A percentile compares a stretch with the other conserved stretches of the same genome.
Evolutionary conservation across 495 filamentous ascomycete genomes (phyloP).

Genomic region (Tuber calosporum): DNA sequence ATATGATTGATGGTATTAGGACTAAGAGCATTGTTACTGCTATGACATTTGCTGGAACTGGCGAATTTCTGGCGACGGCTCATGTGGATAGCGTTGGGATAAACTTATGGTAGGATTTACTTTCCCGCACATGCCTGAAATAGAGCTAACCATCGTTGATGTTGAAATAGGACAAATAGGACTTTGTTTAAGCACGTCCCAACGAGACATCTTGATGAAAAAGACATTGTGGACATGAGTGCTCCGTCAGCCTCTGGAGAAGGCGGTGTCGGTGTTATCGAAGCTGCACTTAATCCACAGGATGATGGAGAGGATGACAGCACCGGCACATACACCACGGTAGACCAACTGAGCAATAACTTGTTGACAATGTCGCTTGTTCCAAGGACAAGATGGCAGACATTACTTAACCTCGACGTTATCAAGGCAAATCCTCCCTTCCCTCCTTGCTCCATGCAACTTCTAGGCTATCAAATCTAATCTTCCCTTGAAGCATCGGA

Average conservation of each 20-base stretch:
- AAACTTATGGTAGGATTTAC: constrained; percentile 60
- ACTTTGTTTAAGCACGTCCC: constrained; percentile 82
- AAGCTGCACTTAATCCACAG: constrained; percentile 59
- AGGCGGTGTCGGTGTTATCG: constrained; percentile 60
- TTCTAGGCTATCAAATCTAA: constrained; percentile 20
- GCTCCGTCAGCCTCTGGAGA: constrained; percentile 77
- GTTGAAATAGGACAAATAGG: constrained; percentile 59
- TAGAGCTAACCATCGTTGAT: constrained; percentile 11
- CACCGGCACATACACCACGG: constrained; percentile 40
- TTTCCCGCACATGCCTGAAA: background rate
- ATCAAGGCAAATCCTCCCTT: constrained; percentile 54
- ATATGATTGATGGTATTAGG: constrained; percentile 83
- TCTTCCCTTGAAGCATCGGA: constrained; percentile 54
- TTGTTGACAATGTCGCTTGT: constrained; percentile 84
- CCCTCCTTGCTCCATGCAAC: background rate
- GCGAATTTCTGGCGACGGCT: constrained; percentile 86
- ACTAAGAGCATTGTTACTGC: constrained; percentile 68
- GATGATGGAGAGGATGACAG: constrained; percentile 47
- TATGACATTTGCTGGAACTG: constrained; percentile 77
- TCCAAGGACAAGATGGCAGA: constrained; percentile 87
- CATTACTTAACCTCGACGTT: constrained; percentile 76
- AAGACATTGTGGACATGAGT: constrained; percentile 56
- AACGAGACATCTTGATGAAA: constrained; percentile 69
- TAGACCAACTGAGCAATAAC: constrained; percentile 62
- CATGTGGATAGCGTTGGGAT: constrained; percentile 80